Conservation (phyloP, 305 asterid species). For the Plantago coronopus region DNA sequence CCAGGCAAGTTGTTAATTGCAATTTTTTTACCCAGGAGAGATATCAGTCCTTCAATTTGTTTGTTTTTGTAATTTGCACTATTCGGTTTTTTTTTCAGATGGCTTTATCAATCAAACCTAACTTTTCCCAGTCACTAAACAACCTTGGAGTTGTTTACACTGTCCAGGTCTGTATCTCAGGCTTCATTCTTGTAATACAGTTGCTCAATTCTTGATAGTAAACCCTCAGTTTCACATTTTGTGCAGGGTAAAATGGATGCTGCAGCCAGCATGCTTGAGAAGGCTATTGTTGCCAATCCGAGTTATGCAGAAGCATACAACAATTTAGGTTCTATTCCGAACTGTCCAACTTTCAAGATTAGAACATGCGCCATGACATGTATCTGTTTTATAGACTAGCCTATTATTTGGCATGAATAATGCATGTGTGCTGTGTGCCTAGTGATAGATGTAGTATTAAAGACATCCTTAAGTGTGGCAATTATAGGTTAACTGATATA, state of each 20-base stretch:
- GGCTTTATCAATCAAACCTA: conserved; percentile 94
- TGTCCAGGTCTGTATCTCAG: conserved; percentile 71
- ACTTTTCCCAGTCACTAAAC: conserved; percentile 94
- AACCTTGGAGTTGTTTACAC: conserved; percentile 99
- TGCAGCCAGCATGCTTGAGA: conserved; percentile 95
- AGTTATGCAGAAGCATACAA: conserved; percentile 98
- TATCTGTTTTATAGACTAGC: neutral
- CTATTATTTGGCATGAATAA: neutral
- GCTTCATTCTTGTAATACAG: conserved; percentile 12
- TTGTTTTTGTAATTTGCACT: conserved; percentile 17
- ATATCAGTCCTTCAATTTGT: conserved; percentile 3
- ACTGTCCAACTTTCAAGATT: conserved; percentile 8
- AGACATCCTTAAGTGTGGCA: too few species aligned
- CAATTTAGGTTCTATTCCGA: conserved; percentile 67
- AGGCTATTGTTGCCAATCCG: conserved; percentile 96
- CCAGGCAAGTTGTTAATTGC: conserved; percentile 55
- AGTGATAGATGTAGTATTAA: too few species aligned
- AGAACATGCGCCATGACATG: conserved; percentile 3
- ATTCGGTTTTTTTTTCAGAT: conserved; percentile 43
- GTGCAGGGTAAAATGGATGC: conserved; percentile 98
- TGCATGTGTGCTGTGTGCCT: too few species aligned
- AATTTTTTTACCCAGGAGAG: conserved; percentile 20
- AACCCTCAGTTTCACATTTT: conserved; percentile 18
- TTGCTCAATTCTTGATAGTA: conserved; percentile 4
- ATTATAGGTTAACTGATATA: too few species aligned